Conservation (phyloP, 2,329 filamentous ascomycete genomes). For the Talaromyces verruculosus region DNA sequence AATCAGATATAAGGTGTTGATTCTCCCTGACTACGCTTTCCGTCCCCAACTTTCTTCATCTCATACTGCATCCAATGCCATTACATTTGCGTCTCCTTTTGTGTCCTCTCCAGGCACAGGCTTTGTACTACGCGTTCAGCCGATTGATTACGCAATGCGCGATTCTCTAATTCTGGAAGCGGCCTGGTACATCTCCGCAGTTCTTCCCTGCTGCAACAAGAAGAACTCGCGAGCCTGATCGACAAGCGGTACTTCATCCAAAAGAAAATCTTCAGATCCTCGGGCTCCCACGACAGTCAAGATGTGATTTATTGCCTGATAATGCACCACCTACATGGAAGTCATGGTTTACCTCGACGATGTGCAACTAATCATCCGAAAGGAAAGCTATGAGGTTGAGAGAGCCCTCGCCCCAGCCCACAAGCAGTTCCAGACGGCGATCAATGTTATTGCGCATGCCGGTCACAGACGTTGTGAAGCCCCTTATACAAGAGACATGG, state of each 20-base stretch:
- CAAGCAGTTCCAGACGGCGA: no score
- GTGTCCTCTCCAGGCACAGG: not conserved
- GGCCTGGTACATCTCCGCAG: not conserved
- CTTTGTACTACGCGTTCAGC: not conserved
- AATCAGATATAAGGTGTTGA: not conserved
- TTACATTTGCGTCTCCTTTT: not conserved
- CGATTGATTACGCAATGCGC: not conserved
- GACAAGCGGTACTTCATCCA: not conserved
- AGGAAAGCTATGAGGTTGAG: no score
- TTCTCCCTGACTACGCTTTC: not conserved
- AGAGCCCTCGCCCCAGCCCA: no score
- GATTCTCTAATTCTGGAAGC: not conserved
- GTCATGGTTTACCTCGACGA: no score
- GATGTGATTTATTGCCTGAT: no score
- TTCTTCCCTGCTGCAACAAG: not conserved
- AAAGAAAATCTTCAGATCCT: not conserved
- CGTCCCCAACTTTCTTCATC: not conserved
- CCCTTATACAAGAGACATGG: no score
- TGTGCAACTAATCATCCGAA: no score
- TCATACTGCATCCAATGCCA: no score
- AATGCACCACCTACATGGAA: no score
- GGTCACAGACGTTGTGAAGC: no score
- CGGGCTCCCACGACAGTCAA: no score
- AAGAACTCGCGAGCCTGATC: not conserved
- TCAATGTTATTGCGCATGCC: no score